phyloP scores from a whole-genome alignment of 2,329 filamentous ascomycete species.

The Daldinia sp. region DNA sequence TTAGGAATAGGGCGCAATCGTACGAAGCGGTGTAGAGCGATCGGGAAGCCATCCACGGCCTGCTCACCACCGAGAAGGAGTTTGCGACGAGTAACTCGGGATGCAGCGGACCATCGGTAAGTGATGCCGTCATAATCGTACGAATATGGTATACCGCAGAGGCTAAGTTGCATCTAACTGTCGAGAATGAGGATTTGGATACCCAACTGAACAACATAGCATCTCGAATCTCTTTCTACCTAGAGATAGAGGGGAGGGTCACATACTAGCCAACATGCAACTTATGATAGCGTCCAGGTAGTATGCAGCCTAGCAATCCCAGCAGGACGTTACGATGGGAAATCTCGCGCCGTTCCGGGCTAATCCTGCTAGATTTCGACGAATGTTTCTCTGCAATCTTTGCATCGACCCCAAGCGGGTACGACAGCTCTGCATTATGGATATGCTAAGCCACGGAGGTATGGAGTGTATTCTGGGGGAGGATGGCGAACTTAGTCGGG shows the following conservation, averaged over 20 bases:
- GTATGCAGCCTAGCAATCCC: conserved; percentile 6
- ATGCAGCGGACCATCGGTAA: conserved; percentile 9
- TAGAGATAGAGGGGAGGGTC: conserved; percentile 14
- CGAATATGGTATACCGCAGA: conserved; percentile 18
- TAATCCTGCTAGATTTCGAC: conserved; percentile 14
- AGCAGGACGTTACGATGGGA: conserved; percentile 18
- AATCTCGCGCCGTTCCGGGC: conserved; percentile 11
- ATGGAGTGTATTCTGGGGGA: background rate
- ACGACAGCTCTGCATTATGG: background rate
- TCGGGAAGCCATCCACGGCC: conserved; percentile 3
- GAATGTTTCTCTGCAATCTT: conserved; percentile 11
- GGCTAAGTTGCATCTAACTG: conserved; percentile 19
- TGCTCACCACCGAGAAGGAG: conserved; percentile 16
- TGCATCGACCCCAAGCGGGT: conserved; percentile 1
- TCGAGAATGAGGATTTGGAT: conserved; percentile 11
- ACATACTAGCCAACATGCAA: conserved; percentile 18
- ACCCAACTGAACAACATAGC: conserved; percentile 9
- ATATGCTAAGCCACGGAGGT: background rate
- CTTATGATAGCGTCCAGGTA: conserved; percentile 16
- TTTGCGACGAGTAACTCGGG: conserved; percentile 11
- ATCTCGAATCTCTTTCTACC: conserved; percentile 18
- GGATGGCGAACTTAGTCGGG: background rate
- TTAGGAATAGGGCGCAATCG: conserved; percentile 6
- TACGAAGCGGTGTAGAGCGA: conserved; percentile 31
- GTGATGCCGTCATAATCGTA: conserved; percentile 36